phyloP scores from a whole-genome alignment of 495 filamentous ascomycete species.

The Rhypophila decipiens region DNA sequence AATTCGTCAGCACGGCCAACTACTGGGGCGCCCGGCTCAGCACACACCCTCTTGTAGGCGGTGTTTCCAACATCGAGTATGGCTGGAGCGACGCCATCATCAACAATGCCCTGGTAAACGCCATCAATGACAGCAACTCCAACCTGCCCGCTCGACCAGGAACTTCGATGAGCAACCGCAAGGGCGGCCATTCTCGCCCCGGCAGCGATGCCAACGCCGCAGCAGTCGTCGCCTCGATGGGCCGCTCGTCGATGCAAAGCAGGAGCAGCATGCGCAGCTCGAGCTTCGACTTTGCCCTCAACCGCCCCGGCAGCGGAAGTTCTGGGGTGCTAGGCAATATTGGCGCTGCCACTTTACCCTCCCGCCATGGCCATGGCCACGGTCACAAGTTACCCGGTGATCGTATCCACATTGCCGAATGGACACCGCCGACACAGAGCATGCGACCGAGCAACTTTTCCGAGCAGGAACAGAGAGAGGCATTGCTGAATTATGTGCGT shows the following conservation, averaged over 20 bases:
- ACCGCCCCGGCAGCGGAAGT: conserved; percentile 47
- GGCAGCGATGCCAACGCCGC: conserved; percentile 27
- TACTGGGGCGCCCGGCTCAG: conserved; percentile 95
- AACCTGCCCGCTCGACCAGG: conserved; percentile 16
- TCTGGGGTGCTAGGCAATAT: conserved; percentile 56
- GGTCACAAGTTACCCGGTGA: conserved; percentile 69
- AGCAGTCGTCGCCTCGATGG: conserved; percentile 4
- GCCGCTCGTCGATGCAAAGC: conserved; percentile 36
- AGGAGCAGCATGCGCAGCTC: conserved; percentile 33
- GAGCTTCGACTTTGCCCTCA: conserved; percentile 34
- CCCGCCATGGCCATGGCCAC: conserved; percentile 27
- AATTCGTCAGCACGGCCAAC: conserved; percentile 92
- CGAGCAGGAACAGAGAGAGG: conserved; percentile 75
- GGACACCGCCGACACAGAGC: conserved; percentile 87
- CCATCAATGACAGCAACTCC: conserved; percentile 37
- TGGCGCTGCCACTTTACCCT: conserved; percentile 31
- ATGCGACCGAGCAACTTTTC: conserved; percentile 72
- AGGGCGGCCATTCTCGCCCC: conserved; percentile 34
- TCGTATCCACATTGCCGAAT: conserved; percentile 77
- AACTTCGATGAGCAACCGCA: conserved; percentile 17
- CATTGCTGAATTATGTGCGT: conserved; percentile 70
- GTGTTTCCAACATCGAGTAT: conserved; percentile 95
- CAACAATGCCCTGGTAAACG: conserved; percentile 59
- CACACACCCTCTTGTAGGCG: conserved; percentile 85
- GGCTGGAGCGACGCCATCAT: conserved; percentile 91